Percentiles rank a stretch among this genome's conserved stretches.
phyloP scores from a whole-genome alignment of 2,329 filamentous ascomycete species.

The Ophiocordyceps robertsii region DNA sequence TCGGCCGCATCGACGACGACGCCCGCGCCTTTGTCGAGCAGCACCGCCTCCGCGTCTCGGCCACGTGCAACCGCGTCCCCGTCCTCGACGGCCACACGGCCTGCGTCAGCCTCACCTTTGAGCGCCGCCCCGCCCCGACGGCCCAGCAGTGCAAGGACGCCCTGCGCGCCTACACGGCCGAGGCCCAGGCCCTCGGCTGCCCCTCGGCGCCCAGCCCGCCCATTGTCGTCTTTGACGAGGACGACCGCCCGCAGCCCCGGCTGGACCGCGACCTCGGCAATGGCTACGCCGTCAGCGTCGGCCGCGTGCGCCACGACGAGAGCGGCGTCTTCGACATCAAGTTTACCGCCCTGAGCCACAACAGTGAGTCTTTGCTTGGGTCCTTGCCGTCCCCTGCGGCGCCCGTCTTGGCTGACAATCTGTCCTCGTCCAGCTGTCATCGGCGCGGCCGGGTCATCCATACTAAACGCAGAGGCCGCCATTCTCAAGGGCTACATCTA shows the following conservation, averaged over 20 bases:
- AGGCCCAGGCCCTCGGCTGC: slow-evolving; percentile 73
- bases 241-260: slow-evolving; percentile 80
- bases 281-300: slow-evolving; percentile 86
- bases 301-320: slow-evolving; percentile 72
- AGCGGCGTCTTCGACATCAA: slow-evolving; percentile 87
- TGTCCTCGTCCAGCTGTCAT: slow-evolving; percentile 51
- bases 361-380: slow-evolving; percentile 40
- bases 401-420: not conserved
- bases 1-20: slow-evolving; percentile 60
- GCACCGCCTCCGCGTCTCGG: slow-evolving; percentile 59
- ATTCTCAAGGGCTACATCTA: slow-evolving; percentile 78
- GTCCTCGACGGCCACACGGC: slow-evolving; percentile 91
- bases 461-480: slow-evolving; percentile 86
- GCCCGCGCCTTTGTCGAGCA: slow-evolving; percentile 68
- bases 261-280: slow-evolving; percentile 74
- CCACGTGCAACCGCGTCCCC: slow-evolving; percentile 86
- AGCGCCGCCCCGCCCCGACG: slow-evolving; percentile 57
- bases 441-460: slow-evolving; percentile 89
- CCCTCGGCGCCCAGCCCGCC: slow-evolving; percentile 71
- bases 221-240: slow-evolving; percentile 81
- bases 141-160: slow-evolving; percentile 67
- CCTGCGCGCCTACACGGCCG: slow-evolving; percentile 66
- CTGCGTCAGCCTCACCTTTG: slow-evolving; percentile 81
- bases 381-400: not conserved
- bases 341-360: slow-evolving; percentile 85